Percentiles rank a stretch among this genome's conserved stretches.
These are phyloP conservation scores for Termitomyces heimii DNA, from an alignment of 768 basidiomycete genomes.

Conservation along the genomic window DNA sequence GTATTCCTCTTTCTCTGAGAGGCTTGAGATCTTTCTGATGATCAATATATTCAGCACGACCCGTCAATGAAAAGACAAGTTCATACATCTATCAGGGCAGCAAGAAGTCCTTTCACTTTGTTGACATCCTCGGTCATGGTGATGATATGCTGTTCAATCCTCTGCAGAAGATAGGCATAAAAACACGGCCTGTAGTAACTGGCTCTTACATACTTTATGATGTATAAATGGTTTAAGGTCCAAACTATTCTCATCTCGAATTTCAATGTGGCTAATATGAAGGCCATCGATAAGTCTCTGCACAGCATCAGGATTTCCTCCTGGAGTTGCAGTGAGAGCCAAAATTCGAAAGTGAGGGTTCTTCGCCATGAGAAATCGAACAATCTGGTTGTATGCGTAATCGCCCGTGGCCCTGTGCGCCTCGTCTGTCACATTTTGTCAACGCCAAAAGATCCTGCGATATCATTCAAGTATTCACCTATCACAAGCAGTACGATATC, in stretches of 20 bases:
- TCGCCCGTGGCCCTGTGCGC: constrained; percentile 93
- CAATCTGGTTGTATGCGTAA: constrained; percentile 86
- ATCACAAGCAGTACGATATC: constrained; percentile 87
- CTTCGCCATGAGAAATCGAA: constrained; percentile 88
- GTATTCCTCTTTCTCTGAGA: constrained; percentile 30
- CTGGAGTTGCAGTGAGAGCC: constrained; percentile 95
- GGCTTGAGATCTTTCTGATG: constrained; percentile 28
- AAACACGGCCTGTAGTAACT: background rate
- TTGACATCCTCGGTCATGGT: constrained; percentile 62
- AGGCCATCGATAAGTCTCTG: constrained; percentile 88
- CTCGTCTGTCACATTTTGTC: constrained; percentile 55
- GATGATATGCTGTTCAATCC: constrained; percentile 74
- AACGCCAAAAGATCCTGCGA: background rate
- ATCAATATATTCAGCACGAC: background rate
- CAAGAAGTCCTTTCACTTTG: constrained; percentile 62
- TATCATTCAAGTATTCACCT: constrained; percentile 38
- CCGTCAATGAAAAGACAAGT: background rate
- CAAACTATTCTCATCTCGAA: constrained; percentile 84
- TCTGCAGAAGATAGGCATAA: constrained; percentile 31
- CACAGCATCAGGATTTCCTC: constrained; percentile 77
- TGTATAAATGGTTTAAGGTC: constrained; percentile 85
- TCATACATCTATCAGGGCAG: constrained; percentile 68
- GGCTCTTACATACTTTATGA: constrained; percentile 55
- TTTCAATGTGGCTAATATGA: constrained; percentile 93
- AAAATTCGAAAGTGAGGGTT: constrained; percentile 92